A percentile compares a stretch with the other conserved stretches of the same genome.
phyloP scores from a whole-genome alignment of 805 yeast species.

The Priceomyces haplophilus region DNA sequence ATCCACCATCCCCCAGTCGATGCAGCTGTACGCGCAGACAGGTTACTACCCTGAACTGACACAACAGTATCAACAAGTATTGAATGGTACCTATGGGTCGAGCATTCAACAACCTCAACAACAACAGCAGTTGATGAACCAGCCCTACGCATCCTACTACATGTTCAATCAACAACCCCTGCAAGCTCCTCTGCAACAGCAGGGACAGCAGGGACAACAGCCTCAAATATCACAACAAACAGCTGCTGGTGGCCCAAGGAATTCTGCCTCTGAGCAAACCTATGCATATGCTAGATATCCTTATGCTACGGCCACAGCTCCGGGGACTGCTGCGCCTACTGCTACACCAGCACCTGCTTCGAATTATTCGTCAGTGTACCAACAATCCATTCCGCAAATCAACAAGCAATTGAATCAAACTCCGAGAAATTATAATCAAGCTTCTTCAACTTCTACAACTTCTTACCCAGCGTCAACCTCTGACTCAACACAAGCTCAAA shows the following conservation, averaged over 20 bases:
- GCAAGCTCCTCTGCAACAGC: conserved; percentile 6
- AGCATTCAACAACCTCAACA: conserved; percentile 10
- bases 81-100: conserved; percentile 10
- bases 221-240: conserved; percentile 8
- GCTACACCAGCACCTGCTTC: conserved; percentile 20
- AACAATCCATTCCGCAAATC: conserved; percentile 18
- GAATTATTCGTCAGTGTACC: conserved; percentile 18
- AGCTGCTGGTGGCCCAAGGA: conserved; percentile 3
- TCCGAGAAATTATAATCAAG: conserved; percentile 22
- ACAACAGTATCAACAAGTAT: conserved; percentile 13
- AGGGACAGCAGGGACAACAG: conserved; percentile 6
- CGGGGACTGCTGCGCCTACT: conserved; percentile 7
- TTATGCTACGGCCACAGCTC: conserved; percentile 3
- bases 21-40: conserved; percentile 15
- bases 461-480: conserved; percentile 9
- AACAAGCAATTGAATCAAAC: conserved; percentile 24
- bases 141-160: conserved; percentile 17
- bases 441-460: conserved; percentile 13
- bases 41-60: conserved; percentile 17
- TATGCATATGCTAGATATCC: conserved; percentile 12
- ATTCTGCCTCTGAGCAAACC: conserved; percentile 7
- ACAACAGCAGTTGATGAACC: conserved; percentile 9
- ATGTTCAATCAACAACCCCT: conserved; percentile 14
- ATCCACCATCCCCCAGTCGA: conserved; percentile 9
- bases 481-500: conserved; percentile 16